Evolutionary conservation across 116 monocot genomes (phyloP).

Genomic region (Zostera marina): DNA sequence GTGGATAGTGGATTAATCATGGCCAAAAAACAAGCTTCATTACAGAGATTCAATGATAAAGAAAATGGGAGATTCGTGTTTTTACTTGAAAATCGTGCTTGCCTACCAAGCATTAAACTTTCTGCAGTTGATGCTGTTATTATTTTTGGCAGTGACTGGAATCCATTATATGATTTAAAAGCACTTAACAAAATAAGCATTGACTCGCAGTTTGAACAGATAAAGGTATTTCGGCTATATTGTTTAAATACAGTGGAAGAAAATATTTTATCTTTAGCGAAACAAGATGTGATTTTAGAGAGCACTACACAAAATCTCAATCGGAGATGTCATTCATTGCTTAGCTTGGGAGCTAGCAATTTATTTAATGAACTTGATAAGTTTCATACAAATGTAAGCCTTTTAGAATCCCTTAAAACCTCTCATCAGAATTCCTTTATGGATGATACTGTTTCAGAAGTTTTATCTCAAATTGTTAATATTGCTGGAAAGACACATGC

Average conservation of each 20-base stretch:
- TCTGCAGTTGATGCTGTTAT: slow-evolving; percentile 69
- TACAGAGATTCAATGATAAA: slow-evolving; percentile 67
- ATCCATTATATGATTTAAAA: slow-evolving; percentile 72
- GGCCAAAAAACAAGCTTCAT: slow-evolving; percentile 38
- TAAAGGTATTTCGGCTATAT: slow-evolving; percentile 72
- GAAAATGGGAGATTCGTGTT: slow-evolving; percentile 70
- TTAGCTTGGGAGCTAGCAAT: slow-evolving; percentile 58
- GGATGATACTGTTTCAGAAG: slow-evolving; percentile 31
- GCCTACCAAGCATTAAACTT: slow-evolving; percentile 68
- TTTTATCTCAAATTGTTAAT: slow-evolving; percentile 19
- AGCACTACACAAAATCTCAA: slow-evolving; percentile 38
- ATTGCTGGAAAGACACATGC: slow-evolving; percentile 6
- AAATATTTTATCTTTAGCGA: slow-evolving; percentile 50
- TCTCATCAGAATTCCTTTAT: slow-evolving; percentile 18
- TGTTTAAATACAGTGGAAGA: slow-evolving; percentile 73
- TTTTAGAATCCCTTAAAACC: slow-evolving; percentile 13
- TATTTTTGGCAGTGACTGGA: slow-evolving; percentile 81
- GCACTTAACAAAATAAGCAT: slow-evolving; percentile 58
- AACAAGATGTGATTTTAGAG: slow-evolving; percentile 34
- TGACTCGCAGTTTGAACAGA: slow-evolving; percentile 24
- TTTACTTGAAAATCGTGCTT: slow-evolving; percentile 81
- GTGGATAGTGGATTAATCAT: slow-evolving; percentile 40
- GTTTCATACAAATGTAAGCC: slow-evolving; percentile 25
- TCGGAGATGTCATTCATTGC: slow-evolving; percentile 45
- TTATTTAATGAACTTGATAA: slow-evolving; percentile 49